Evolutionary conservation across 306 rosid species (phyloP).

Genomic region (Fragaria vesca): DNA sequence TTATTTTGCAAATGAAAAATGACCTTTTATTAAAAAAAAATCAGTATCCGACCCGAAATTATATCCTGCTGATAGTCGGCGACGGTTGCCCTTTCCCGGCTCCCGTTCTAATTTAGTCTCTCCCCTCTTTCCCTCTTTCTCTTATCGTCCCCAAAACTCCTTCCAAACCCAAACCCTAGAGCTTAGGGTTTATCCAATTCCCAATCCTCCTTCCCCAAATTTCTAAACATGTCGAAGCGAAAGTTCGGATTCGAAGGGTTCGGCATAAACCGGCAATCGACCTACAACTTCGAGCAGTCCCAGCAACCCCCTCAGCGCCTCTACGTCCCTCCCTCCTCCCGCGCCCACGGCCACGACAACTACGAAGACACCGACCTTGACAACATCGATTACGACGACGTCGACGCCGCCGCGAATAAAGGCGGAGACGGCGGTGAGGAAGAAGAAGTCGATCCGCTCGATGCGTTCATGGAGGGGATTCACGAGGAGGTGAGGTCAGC

Average conservation of each 20-base stretch:
- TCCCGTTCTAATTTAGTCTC: background rate
- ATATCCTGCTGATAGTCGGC: background rate
- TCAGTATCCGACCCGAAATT: background rate
- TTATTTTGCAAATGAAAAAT: too few species aligned
- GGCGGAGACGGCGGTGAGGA: slow-evolving; percentile 1
- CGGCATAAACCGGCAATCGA: slow-evolving; percentile 82
- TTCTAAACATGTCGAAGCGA: slow-evolving; percentile 73
- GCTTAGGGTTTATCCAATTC: slow-evolving; percentile 6
- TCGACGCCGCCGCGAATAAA: slow-evolving; percentile 19
- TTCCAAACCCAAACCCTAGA: background rate
- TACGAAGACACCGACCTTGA: slow-evolving; percentile 82
- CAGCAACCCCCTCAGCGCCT: slow-evolving; percentile 78
- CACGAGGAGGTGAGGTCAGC: slow-evolving; percentile 82
- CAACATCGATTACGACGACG: slow-evolving; percentile 67
- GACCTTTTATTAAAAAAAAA: too few species aligned
- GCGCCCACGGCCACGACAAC: slow-evolving; percentile 65
- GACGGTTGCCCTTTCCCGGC: background rate
- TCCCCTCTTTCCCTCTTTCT: background rate
- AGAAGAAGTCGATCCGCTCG: slow-evolving; percentile 82
- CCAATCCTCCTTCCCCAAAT: background rate
- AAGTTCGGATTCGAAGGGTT: slow-evolving; percentile 92
- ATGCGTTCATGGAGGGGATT: slow-evolving; percentile 96
- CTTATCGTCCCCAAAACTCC: background rate
- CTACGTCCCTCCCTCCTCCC: slow-evolving; percentile 87
- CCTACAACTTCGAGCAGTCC: slow-evolving; percentile 82